Evolutionary conservation across 2,329 filamentous ascomycete genomes (phyloP), one percentile per base, ranked within the genome.

Genomic region (Atkinsonella hypoxylon): DNA sequence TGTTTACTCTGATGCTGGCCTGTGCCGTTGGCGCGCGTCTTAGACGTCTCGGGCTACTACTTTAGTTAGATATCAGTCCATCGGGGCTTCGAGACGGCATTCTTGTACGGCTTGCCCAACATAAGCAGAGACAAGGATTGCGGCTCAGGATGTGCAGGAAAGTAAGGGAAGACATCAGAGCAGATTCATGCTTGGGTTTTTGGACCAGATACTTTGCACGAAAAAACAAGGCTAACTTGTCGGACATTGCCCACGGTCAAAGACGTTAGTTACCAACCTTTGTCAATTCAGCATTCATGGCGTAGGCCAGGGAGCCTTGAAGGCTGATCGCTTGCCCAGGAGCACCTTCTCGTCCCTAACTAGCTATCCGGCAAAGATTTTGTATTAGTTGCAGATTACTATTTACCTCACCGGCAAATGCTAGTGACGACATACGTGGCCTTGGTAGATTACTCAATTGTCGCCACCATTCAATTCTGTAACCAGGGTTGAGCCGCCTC

Each of bases 231-330:
- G 44, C n/a, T 3, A 5, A 6, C 11, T 18, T 46, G 15, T 46
- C 44, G 44, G 44, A 17, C 15, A 6, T 34, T 46, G n/a, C 36
- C 31, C 30, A 46, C 13, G 17, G 10, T 32, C 30, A 2, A 34
- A 46, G 42, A 11, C 20, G 42, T 45, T 26, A n/a, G n/a, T n/a
- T 6, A 32, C 12, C 31, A 32, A 32, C 31, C 31, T 12, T 15
- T 30, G 26, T 45, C 12, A 8, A 12, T 45, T 45, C 39, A 20
- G 26, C 20, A 22, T n/a, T 6, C n/a, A 46, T 9, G 11, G 13
- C 44, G 38, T 48, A 22, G 22, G 46, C 41, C 46, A 48, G 46
- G 46, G 36, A 22, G 41, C 38, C 42, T 39, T 38, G 15, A 41
- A 34, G 5, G 26, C 15, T 17, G 26, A 9, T 36, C 34, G 11